Evolutionary conservation across 2,329 filamentous ascomycete genomes (phyloP).

Genomic region (Fusarium praegraminearum): DNA sequence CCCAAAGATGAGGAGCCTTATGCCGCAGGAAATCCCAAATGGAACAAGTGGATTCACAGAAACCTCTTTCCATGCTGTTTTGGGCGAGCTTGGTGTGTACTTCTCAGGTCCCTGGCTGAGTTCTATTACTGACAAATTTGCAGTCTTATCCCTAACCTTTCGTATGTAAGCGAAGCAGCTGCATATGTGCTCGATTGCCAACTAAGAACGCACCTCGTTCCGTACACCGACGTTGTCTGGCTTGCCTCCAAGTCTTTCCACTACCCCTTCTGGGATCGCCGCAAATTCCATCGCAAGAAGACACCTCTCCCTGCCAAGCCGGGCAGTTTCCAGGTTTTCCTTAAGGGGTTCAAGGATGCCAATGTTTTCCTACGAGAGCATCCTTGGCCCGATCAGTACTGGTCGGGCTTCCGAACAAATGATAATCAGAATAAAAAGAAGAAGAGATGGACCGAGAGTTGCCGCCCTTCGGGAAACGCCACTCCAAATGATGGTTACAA

Average conservation of each 20-base stretch:
- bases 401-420: constrained; percentile 75
- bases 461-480: constrained; percentile 69
- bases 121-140: constrained; percentile 27
- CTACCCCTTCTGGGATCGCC: constrained; percentile 96
- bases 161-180: constrained; percentile 96
- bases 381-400: constrained; percentile 94
- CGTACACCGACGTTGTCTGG: constrained; percentile 94
- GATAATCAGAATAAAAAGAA: constrained; percentile 74
- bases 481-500: constrained; percentile 73
- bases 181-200: constrained; percentile 95
- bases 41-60: constrained; percentile 99
- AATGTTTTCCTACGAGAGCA: constrained; percentile 95
- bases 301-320: constrained; percentile 89
- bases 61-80: constrained; percentile 99
- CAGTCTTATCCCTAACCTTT: constrained; percentile 93
- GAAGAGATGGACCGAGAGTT: constrained; percentile 79
- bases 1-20: constrained; percentile 99
- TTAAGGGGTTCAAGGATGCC: constrained; percentile 97
- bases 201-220: constrained; percentile 89
- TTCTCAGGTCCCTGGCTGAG: not conserved
- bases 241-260: constrained; percentile 97
- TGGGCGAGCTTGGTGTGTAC: constrained; percentile 81
- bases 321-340: constrained; percentile 96
- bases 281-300: constrained; percentile 87
- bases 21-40: constrained; percentile 96